Conservation (phyloP, 139 green algal genomes). For the Edaphochlamys debaryana region DNA sequence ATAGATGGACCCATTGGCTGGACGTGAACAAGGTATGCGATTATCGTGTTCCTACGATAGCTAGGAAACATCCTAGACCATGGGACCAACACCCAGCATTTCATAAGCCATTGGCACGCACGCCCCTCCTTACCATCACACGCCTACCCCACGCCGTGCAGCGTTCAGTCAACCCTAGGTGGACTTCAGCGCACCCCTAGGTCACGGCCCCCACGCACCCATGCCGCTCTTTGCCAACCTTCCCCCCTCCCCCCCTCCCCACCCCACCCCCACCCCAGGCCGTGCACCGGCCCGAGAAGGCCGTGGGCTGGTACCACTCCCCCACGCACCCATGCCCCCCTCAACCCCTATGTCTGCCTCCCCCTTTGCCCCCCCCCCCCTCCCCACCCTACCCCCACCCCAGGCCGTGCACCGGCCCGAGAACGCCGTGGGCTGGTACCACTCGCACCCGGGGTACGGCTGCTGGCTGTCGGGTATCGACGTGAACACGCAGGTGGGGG, state of each 20-base stretch:
- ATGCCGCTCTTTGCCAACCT: too few species aligned
- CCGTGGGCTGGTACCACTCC: slow-evolving; percentile 99
- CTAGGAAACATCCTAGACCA: too few species aligned
- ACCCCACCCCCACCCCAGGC: slow-evolving; percentile 42
- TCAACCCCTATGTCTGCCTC: too few species aligned
- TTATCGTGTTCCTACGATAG: too few species aligned
- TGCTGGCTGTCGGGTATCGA: slow-evolving; percentile 98
- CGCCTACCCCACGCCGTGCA: slow-evolving; percentile 66
- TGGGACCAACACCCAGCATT: too few species aligned
- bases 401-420: slow-evolving; percentile 82
- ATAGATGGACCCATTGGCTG: too few species aligned
- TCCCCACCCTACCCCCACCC: not conserved
- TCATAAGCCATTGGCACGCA: too few species aligned
- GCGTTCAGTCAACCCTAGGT: slow-evolving; percentile 93
- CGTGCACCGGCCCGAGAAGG: slow-evolving; percentile 88
- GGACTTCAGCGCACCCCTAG: too few species aligned
- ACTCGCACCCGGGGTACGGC: slow-evolving; percentile 97
- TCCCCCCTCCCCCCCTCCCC: not conserved
- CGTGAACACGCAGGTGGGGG: slow-evolving; percentile 72
- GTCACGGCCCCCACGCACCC: slow-evolving; percentile 98
- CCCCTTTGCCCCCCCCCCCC: not conserved
- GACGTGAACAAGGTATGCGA: too few species aligned
- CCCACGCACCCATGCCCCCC: too few species aligned
- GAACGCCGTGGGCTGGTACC: slow-evolving; percentile 99
- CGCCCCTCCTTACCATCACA: too few species aligned